phyloP scores from a whole-genome alignment of 225 moss, liverwort and hornwort species.

The Physcomitrellopsis africana region DNA sequence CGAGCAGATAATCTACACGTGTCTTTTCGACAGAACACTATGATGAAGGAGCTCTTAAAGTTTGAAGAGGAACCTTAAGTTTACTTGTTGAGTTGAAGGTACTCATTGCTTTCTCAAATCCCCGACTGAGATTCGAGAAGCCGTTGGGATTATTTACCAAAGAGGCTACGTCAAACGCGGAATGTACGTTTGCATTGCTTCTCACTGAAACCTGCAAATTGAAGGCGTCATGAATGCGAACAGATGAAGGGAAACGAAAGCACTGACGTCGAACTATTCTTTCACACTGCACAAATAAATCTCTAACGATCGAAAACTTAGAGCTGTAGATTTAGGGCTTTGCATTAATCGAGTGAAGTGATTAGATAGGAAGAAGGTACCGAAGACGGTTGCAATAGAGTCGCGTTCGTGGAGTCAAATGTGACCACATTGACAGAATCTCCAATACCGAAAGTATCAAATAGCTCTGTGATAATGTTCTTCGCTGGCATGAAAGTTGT shows the following conservation, averaged over 20 bases:
- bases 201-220: constrained; percentile 39
- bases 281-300: background rate
- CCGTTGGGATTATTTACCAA: constrained; percentile 39
- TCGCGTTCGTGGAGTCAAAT: constrained; percentile 41
- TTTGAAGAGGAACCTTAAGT: constrained; percentile 55
- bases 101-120: constrained; percentile 41
- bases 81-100: constrained; percentile 59
- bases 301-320: background rate
- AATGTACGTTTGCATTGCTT: constrained; percentile 34
- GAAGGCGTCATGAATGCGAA: constrained; percentile 1
- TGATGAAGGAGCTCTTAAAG: background rate
- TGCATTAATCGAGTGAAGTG: constrained; percentile 12
- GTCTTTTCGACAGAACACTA: background rate
- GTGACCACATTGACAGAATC: constrained; percentile 54
- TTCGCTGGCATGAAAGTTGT: constrained; percentile 40
- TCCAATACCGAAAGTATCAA: constrained; percentile 40
- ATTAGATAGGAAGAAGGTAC: constrained; percentile 29
- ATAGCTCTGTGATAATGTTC: constrained; percentile 47
- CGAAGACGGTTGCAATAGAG: constrained; percentile 43
- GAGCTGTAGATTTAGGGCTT: background rate
- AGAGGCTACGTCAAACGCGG: constrained; percentile 35
- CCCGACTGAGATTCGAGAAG: constrained; percentile 49
- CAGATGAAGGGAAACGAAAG: background rate
- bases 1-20: background rate
- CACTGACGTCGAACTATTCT: background rate